Evolutionary conservation across 805 yeast genomes (phyloP).

Genomic region (Nakazawaea wyomingensis): DNA sequence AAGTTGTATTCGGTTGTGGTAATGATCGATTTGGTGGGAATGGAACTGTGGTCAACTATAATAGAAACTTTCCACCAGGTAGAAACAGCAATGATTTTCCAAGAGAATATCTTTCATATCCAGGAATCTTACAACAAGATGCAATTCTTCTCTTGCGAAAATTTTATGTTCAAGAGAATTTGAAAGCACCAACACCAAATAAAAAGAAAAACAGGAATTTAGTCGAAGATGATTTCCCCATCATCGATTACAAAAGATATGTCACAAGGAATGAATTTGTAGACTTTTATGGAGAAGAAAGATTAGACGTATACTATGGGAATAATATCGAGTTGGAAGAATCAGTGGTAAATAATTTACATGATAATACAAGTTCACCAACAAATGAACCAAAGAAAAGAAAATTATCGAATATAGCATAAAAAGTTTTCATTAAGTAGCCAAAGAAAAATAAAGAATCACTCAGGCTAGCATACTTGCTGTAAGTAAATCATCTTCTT

Average conservation of each 20-base stretch:
- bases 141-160: conserved; percentile 76
- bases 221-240: conserved; percentile 54
- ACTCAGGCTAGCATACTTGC: conserved; percentile 10
- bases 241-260: conserved; percentile 50
- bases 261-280: conserved; percentile 46
- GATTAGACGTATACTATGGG: conserved; percentile 14
- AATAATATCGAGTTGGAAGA: neutral
- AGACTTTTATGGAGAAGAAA: conserved; percentile 41
- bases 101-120: conserved; percentile 49
- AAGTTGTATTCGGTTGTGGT: conserved; percentile 86
- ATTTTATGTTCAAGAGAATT: conserved; percentile 83
- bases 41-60: conserved; percentile 56
- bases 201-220: conserved; percentile 63
- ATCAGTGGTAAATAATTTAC: neutral
- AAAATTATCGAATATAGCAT: neutral
- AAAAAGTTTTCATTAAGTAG: too few species aligned
- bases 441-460: neutral
- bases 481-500: conserved; percentile 4
- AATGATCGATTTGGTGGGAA: conserved; percentile 97
- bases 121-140: conserved; percentile 77
- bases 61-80: conserved; percentile 33
- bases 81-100: conserved; percentile 26
- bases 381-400: neutral
- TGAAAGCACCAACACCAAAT: conserved; percentile 77
- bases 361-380: neutral